These are phyloP conservation scores for Pseudocercospora vitis DNA, from an alignment of 2,329 filamentous ascomycete species.

Conservation along the genomic window DNA sequence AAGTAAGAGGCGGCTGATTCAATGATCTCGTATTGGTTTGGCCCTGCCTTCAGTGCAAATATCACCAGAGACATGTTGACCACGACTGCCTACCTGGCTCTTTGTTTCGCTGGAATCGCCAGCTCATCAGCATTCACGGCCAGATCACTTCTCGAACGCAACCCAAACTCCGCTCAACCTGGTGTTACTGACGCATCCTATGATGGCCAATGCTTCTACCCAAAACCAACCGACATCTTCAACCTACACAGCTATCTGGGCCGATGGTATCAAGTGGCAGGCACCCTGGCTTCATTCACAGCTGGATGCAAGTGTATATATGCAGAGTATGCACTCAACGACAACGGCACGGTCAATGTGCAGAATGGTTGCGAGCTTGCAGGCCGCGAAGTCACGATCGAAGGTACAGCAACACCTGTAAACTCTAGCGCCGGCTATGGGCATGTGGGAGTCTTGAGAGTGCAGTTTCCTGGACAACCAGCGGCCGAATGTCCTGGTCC, in stretches of 20 bases:
- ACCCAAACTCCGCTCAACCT: conserved; percentile 6
- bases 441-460: conserved; percentile 21
- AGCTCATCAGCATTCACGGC: neutral
- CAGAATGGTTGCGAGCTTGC: conserved; percentile 24
- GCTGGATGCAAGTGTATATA: conserved; percentile 26
- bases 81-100: neutral
- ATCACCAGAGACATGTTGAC: too few species aligned
- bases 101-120: neutral
- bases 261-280: conserved; percentile 29
- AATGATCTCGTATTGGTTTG: too few species aligned
- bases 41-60: too few species aligned
- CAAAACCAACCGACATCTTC: conserved; percentile 24
- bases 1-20: too few species aligned
- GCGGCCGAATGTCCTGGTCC: conserved; percentile 26
- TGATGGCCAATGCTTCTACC: conserved; percentile 28
- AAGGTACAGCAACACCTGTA: conserved; percentile 25
- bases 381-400: conserved; percentile 18
- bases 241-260: conserved; percentile 25
- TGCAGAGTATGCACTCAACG: conserved; percentile 26
- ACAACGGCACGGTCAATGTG: conserved; percentile 28
- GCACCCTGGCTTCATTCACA: conserved; percentile 23
- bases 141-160: neutral
- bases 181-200: conserved; percentile 18
- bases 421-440: conserved; percentile 21
- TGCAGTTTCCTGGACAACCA: conserved; percentile 26